Percentiles rank a stretch among this genome's conserved stretches.
phyloP scores from a whole-genome alignment of 164 flowering plant species.

The Houttuynia cordata region DNA sequence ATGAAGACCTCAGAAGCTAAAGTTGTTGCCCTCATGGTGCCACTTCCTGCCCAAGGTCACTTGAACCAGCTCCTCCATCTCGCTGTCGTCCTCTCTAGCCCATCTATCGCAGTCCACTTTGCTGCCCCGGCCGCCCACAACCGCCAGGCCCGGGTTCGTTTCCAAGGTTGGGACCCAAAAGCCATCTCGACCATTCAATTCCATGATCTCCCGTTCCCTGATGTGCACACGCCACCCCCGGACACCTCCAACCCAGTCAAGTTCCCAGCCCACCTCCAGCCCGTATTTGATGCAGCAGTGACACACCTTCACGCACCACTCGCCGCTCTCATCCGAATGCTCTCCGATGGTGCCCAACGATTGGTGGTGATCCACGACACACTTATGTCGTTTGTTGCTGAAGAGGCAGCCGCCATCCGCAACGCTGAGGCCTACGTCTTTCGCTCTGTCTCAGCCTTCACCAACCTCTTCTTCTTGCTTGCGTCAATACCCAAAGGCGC shows the following conservation, averaged over 20 bases:
- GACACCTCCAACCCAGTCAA: constrained; percentile 22
- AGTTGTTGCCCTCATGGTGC: not conserved
- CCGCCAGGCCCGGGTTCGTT: constrained; percentile 41
- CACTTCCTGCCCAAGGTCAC: not conserved
- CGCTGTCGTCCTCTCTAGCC: not conserved
- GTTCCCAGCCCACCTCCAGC: constrained; percentile 50
- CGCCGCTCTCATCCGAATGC: constrained; percentile 19
- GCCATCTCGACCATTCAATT: constrained; percentile 25
- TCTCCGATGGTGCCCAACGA: constrained; percentile 17
- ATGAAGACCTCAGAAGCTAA: not conserved
- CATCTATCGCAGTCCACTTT: constrained; percentile 29
- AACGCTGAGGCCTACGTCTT: constrained; percentile 53
- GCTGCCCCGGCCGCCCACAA: constrained; percentile 36
- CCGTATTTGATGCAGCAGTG: constrained; percentile 22
- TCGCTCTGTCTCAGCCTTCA: constrained; percentile 37
- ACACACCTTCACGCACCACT: constrained; percentile 34
- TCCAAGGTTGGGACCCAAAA: constrained; percentile 22
- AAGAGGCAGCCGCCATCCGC: constrained; percentile 21
- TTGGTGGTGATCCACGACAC: constrained; percentile 46
- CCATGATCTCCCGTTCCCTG: constrained; percentile 34
- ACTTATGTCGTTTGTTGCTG: constrained; percentile 44
- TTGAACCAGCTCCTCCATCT: not conserved
- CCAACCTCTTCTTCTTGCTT: constrained; percentile 14
- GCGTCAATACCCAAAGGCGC: constrained; percentile 10
- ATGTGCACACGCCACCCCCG: constrained; percentile 27